These are phyloP conservation scores for Rhodotorula sp. DNA, from an alignment of 1,284 basidiomycete species.

Conservation along the genomic window DNA sequence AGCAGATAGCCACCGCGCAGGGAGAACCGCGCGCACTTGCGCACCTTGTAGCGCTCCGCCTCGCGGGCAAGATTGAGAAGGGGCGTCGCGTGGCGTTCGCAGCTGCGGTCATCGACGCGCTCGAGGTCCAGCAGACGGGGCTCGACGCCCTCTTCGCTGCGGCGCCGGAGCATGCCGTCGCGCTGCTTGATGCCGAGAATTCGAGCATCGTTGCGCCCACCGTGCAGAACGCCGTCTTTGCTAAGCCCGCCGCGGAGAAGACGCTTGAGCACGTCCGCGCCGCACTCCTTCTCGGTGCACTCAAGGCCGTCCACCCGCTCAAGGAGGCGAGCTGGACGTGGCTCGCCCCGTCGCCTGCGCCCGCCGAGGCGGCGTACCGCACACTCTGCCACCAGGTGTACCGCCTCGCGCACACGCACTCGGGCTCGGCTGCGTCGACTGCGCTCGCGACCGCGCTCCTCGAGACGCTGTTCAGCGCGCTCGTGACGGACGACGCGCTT, in stretches of 20 bases:
- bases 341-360: constrained; percentile 21
- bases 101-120: constrained; percentile 1
- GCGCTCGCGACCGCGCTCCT: constrained; percentile 63
- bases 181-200: constrained; percentile 2
- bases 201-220: background rate
- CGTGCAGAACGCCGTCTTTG: constrained; percentile 38
- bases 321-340: constrained; percentile 34
- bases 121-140: background rate
- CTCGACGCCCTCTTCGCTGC: constrained; percentile 18
- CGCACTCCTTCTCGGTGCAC: constrained; percentile 45
- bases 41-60: constrained; percentile 17
- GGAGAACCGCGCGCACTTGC: constrained; percentile 15
- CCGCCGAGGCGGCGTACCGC: constrained; percentile 11
- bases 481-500: constrained; percentile 68
- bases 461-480: constrained; percentile 65
- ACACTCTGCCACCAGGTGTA: constrained; percentile 56
- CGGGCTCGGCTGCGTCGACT: constrained; percentile 48
- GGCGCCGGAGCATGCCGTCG: background rate
- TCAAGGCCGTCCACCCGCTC: constrained; percentile 21
- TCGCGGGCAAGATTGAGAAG: constrained; percentile 23
- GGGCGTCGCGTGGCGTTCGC: constrained; percentile 23
- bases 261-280: constrained; percentile 47
- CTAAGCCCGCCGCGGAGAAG: constrained; percentile 45
- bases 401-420: constrained; percentile 60
- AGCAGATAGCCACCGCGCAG: background rate